A percentile compares a stretch with the other conserved stretches of the same genome.
phyloP scores from a whole-genome alignment of 2,329 filamentous ascomycete species.

The Epichloe aotearoae region DNA sequence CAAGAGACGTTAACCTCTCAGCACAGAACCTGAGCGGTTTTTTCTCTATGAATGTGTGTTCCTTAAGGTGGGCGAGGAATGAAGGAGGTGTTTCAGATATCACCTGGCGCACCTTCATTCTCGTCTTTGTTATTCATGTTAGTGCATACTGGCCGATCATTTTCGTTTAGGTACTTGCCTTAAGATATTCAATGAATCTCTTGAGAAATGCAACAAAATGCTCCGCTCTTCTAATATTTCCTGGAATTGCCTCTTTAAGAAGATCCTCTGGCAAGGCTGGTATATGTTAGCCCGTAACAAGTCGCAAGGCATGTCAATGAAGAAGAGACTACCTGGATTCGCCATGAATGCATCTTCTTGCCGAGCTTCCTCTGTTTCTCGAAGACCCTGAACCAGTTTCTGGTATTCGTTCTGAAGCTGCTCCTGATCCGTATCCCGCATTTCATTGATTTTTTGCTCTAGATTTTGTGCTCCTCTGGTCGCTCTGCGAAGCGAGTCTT shows the following conservation, averaged over 20 bases:
- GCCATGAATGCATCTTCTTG: conserved; percentile 96
- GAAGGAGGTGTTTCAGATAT: conserved; percentile 95
- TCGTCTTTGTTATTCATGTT: conserved; percentile 41
- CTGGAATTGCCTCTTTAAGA: conserved; percentile 88
- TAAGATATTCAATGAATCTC: conserved; percentile 93
- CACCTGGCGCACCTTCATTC: conserved; percentile 96
- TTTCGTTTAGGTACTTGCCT: conserved; percentile 28
- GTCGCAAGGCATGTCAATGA: neutral
- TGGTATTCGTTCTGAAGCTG: conserved; percentile 92
- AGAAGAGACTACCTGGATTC: conserved; percentile 49
- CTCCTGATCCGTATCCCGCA: conserved; percentile 90
- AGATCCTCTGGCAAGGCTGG: conserved; percentile 78
- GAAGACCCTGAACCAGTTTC: conserved; percentile 83
- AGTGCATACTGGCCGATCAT: neutral
- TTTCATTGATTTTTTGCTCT: conserved; percentile 84
- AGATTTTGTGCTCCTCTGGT: conserved; percentile 82
- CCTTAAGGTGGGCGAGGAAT: conserved; percentile 83
- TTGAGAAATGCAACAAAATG: conserved; percentile 94
- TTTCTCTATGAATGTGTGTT: conserved; percentile 94
- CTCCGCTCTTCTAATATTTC: conserved; percentile 89
- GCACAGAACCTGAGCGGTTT: conserved; percentile 92
- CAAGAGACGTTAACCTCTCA: conserved; percentile 84
- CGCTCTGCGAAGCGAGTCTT: conserved; percentile 85
- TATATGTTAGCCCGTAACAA: conserved; percentile 9
- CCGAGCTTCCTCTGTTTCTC: conserved; percentile 76